Evolutionary conservation across 805 yeast species (phyloP), one percentile per base, ranked within the genome.

Genomic region (Kuraishia ogatae): DNA sequence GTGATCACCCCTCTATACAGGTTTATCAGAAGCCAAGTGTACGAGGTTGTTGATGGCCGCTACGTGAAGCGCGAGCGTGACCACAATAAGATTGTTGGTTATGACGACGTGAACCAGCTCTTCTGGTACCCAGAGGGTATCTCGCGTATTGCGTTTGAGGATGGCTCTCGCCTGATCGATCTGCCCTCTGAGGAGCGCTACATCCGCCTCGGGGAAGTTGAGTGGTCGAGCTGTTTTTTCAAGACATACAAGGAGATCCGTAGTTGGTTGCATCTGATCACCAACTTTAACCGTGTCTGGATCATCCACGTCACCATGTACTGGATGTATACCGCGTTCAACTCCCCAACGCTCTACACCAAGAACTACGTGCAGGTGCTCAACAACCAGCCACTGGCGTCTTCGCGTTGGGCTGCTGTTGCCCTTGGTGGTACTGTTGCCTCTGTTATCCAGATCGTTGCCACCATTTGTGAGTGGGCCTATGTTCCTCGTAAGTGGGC

Each of bases 121-220:
- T 94, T 96, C 76, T 94, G 99, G 99, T 94, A 96, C 74, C 97
- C 98, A 51, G 98, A 96, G 75, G 99, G 99, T 80, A 88, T 94
- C 61, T 85, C 96, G 57, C 86, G 94, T 73, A 92, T 94, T 64
- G 81, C 86, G 53, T 82, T 93, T 65, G 94, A 87, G 68, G 98
- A 94, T 69, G 97, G 97, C 61, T 79, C 96, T 20, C 85, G 97
- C 70, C 78, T 94, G 63, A 89, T 92, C 53, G 98, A 94, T 64
- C 75, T 92, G 64, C 96, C 97, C 43, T 81, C 84, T 56, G 89
- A 84, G 65, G 97, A 94, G 74, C 87, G 99, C 72, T 96, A 83
- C 70, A 78, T 83, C 65, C 83, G 87, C 71, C 79, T 94, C 57
- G 97, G 97, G 63, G 97, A 94, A 63, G 93, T 91, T 59, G 85